Evolutionary conservation across 371 early-diverging fungal species (phyloP).

Genomic region (Apophysomyces elegans): DNA sequence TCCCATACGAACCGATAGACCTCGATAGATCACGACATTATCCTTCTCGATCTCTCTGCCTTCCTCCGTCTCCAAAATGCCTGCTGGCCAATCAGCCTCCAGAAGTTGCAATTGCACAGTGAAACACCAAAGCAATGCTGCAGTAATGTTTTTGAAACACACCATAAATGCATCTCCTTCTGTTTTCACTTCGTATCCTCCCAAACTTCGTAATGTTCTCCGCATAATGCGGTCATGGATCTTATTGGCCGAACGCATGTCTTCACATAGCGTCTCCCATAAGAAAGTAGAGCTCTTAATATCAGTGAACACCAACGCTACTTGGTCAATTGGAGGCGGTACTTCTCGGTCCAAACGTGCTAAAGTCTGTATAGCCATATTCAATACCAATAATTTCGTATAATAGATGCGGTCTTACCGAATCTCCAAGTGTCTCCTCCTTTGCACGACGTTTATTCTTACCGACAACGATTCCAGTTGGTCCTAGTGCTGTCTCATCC

Average conservation of each 20-base stretch:
- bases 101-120: slow-evolving; percentile 86
- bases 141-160: slow-evolving; percentile 84
- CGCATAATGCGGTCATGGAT: slow-evolving; percentile 90
- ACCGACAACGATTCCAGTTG: slow-evolving; percentile 20
- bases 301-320: slow-evolving; percentile 94
- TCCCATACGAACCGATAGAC: slow-evolving; percentile 94
- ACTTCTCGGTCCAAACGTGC: slow-evolving; percentile 80
- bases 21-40: slow-evolving; percentile 76
- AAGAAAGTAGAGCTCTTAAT: slow-evolving; percentile 92
- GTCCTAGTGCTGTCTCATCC: slow-evolving; percentile 17
- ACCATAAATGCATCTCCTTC: slow-evolving; percentile 98
- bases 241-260: slow-evolving; percentile 91
- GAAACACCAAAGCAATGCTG: slow-evolving; percentile 91
- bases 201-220: slow-evolving; percentile 76
- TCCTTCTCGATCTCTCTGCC: slow-evolving; percentile 76
- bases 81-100: slow-evolving; percentile 90
- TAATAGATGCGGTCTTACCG: slow-evolving; percentile 30
- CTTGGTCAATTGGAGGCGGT: slow-evolving; percentile 82
- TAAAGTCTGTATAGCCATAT: slow-evolving; percentile 41
- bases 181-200: slow-evolving; percentile 98
- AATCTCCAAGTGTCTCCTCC: slow-evolving; percentile 57
- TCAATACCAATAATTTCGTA: background rate
- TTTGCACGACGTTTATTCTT: slow-evolving; percentile 51
- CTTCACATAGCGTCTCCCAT: slow-evolving; percentile 89
- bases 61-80: slow-evolving; percentile 82